Base-by-base conservation (phyloP, 169 alveolate genomes). In the Cryptosporidium baileyi region DNA sequence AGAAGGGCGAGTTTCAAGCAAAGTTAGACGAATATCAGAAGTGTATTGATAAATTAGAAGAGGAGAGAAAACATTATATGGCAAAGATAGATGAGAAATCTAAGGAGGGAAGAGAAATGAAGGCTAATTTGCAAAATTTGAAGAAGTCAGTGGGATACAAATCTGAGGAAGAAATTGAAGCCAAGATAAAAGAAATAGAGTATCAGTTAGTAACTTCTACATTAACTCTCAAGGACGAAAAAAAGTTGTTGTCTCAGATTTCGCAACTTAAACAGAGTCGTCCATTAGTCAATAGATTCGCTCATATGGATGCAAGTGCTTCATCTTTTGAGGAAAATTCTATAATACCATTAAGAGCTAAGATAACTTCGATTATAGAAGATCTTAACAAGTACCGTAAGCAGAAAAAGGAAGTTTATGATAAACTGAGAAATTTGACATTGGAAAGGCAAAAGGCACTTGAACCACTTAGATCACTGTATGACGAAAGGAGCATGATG, bases 251-350 rank as follows among this genome's bases (percentile, higher is more conserved):
- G 11, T 32, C 85, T 1, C 74, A 52, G 26, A 74, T 74, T 57
- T 74, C 85, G 36, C 85, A 74, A 43, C 85, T 74, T 40, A 74
- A 74, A 54, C 85, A 74, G 26, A 51, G 60, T 11, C 85, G 85
- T 41, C 85, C 85, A 22, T 38, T 74, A 17, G 85, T 74, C 22
- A 67, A 67, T 1, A 52, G 67, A 24, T 74, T 74, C 26, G 85
- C 85, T 17, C 67, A 74, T 74, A 74, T 74, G 85, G 85, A 74
- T 36, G 85, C 85, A 36, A 74, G 67, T 47, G 85, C 85, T 22
- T 74, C 85, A 11, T 54, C 85, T 32, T 74, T 74, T 54, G 85
- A 74, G 74, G 85, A 74, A 36, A 74, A 52, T 19, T 74, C 85
- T 6, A 74, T 74, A 8, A 51, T 74, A 17, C 85, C 85, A 52